These are phyloP conservation scores for Rhizopus arrhizus DNA, from an alignment of 371 early-diverging fungal species.

Conservation along the genomic window DNA sequence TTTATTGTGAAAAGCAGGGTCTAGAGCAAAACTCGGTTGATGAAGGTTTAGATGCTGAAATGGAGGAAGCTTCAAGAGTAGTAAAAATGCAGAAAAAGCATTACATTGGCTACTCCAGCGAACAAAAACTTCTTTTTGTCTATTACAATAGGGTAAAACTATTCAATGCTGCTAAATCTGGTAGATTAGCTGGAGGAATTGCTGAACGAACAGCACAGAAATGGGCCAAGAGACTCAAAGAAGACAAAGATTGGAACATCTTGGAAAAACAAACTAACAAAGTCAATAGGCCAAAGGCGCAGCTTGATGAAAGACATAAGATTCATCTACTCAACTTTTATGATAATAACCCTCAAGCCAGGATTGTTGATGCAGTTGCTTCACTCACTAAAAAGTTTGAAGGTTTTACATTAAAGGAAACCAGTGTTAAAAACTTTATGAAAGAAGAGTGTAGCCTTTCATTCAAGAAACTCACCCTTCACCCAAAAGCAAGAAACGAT, in stretches of 20 bases:
- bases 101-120: slow-evolving; percentile 13
- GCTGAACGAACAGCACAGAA: slow-evolving; percentile 22
- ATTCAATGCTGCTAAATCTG: slow-evolving; percentile 18
- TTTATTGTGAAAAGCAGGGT: slow-evolving; percentile 14
- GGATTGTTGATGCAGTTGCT: slow-evolving; percentile 13
- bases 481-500: slow-evolving; percentile 16
- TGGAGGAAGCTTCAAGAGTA: slow-evolving; percentile 13
- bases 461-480: slow-evolving; percentile 12
- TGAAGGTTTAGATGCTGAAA: slow-evolving; percentile 20
- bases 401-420: slow-evolving; percentile 9
- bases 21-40: slow-evolving; percentile 11
- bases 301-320: slow-evolving; percentile 16
- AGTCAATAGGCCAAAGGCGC: slow-evolving; percentile 17
- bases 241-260: no score
- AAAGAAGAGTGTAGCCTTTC: slow-evolving; percentile 20
- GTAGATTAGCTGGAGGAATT: slow-evolving; percentile 21
- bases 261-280: no score
- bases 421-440: slow-evolving; percentile 10
- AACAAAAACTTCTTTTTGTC: slow-evolving; percentile 21
- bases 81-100: slow-evolving; percentile 10
- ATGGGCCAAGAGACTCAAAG: slow-evolving; percentile 24
- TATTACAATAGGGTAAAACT: slow-evolving; percentile 21
- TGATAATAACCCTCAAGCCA: slow-evolving; percentile 15
- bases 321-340: slow-evolving; percentile 16
- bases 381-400: slow-evolving; percentile 17